Conservation (phyloP, 192 early-diverging fungal genomes). For the Gonapodya sp. region DNA sequence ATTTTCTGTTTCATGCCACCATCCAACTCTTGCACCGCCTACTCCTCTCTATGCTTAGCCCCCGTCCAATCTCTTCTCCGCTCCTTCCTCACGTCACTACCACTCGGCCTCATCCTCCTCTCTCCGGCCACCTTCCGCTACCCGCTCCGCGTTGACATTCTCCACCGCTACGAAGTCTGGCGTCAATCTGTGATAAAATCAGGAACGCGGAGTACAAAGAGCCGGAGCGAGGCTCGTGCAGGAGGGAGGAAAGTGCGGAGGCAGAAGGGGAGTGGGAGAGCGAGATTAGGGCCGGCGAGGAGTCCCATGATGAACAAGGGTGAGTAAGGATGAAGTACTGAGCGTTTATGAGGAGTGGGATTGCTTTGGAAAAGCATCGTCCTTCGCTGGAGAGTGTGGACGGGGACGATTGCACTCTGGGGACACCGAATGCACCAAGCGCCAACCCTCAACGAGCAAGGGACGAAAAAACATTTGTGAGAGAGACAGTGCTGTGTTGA, state of each 20-base stretch:
- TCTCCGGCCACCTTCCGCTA: constrained; percentile 64
- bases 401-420: too few species aligned
- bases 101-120: constrained; percentile 61
- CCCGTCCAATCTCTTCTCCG: constrained; percentile 24
- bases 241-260: neutral
- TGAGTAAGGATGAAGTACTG: too few species aligned
- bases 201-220: constrained; percentile 36
- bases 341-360: too few species aligned
- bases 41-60: neutral
- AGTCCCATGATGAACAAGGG: constrained; percentile 1
- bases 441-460: too few species aligned
- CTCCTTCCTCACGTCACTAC: constrained; percentile 63
- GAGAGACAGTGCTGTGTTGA: too few species aligned
- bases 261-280: constrained; percentile 3
- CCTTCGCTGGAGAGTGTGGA: too few species aligned
- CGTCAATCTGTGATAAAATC: constrained; percentile 68
- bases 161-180: constrained; percentile 79
- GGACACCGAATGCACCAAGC: constrained; percentile 72
- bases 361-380: too few species aligned
- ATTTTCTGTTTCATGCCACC: too few species aligned
- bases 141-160: constrained; percentile 65
- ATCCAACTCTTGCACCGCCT: too few species aligned
- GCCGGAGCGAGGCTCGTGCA: neutral
- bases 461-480: too few species aligned
- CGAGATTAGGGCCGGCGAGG: neutral